These are phyloP conservation scores for Phytophthora rubi DNA, from an alignment of 352 stramenopile species.

Conservation along the genomic window DNA sequence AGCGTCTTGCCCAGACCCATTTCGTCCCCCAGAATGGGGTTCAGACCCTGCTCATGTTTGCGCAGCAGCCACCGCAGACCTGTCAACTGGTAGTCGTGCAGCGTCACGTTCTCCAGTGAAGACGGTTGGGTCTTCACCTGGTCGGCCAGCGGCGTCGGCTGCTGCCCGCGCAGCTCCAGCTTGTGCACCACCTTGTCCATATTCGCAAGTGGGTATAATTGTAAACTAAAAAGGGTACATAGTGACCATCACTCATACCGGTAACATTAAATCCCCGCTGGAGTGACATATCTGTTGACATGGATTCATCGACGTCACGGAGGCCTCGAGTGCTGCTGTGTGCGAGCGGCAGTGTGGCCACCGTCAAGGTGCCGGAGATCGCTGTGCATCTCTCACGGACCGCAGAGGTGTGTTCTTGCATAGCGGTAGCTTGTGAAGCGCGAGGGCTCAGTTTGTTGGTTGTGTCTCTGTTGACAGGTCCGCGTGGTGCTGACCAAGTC, in stretches of 20 bases:
- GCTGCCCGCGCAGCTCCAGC: conserved; percentile 42
- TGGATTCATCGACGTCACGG: conserved; percentile 8
- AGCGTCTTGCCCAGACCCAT: conserved; percentile 89
- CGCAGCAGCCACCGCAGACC: conserved; percentile 70
- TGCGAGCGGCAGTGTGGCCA: conserved; percentile 87
- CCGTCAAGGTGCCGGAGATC: conserved; percentile 89
- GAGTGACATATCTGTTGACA: conserved; percentile 18
- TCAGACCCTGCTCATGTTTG: conserved; percentile 67
- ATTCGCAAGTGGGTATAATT: background rate
- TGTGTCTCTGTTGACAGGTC: conserved; percentile 47
- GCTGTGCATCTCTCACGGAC: conserved; percentile 58
- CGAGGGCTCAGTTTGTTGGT: background rate
- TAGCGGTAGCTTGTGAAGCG: background rate
- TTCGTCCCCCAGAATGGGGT: conserved; percentile 82
- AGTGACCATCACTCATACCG: conserved; percentile 22
- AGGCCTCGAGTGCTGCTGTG: conserved; percentile 72
- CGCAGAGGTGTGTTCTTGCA: conserved; percentile 52
- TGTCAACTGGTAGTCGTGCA: conserved; percentile 77
- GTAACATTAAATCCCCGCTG: conserved; percentile 2
- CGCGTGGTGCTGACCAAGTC: conserved; percentile 83
- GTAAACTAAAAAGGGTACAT: background rate
- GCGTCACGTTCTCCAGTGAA: conserved; percentile 57
- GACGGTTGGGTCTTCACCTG: conserved; percentile 32
- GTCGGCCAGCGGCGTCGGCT: conserved; percentile 30
- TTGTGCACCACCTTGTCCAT: conserved; percentile 60